A percentile compares a stretch with the other conserved stretches of the same genome.
phyloP scores from a whole-genome alignment of 1,284 basidiomycete species.

The Kwoniella shivajii region DNA sequence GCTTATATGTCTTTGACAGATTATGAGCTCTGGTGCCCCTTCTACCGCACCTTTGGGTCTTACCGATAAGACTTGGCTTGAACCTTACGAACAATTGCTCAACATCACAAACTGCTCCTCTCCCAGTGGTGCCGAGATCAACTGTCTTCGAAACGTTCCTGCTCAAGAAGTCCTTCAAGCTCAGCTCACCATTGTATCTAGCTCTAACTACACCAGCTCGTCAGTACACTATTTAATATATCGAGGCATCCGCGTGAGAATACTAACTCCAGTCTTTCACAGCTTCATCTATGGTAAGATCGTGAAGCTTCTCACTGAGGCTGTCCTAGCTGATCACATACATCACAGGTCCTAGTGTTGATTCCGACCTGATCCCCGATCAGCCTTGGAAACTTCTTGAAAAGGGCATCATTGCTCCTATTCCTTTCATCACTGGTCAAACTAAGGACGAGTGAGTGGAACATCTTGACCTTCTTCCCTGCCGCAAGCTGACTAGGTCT shows the following conservation, averaged over 20 bases:
- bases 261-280: background rate
- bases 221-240: slow-evolving; percentile 11
- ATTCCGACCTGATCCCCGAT: slow-evolving; percentile 46
- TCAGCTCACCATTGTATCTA: slow-evolving; percentile 15
- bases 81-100: slow-evolving; percentile 37
- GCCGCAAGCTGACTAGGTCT: background rate
- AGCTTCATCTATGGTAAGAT: slow-evolving; percentile 20
- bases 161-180: slow-evolving; percentile 37
- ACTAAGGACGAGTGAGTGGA: slow-evolving; percentile 49
- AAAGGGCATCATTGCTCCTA: slow-evolving; percentile 37
- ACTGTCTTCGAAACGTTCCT: slow-evolving; percentile 40
- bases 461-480: slow-evolving; percentile 27
- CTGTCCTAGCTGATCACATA: too few species aligned
- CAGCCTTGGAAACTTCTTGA: slow-evolving; percentile 39
- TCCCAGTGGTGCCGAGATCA: slow-evolving; percentile 20
- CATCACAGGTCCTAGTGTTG: slow-evolving; percentile 38
- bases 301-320: background rate
- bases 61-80: slow-evolving; percentile 34
- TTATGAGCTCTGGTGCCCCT: slow-evolving; percentile 52
- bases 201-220: slow-evolving; percentile 8
- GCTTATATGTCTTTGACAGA: slow-evolving; percentile 19
- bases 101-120: slow-evolving; percentile 11
- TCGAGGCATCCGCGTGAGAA: background rate
- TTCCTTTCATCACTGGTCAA: slow-evolving; percentile 53
- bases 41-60: slow-evolving; percentile 34